Conservation (phyloP, 2,329 filamentous ascomycete species). For the Scolecobasidium constrictum region DNA sequence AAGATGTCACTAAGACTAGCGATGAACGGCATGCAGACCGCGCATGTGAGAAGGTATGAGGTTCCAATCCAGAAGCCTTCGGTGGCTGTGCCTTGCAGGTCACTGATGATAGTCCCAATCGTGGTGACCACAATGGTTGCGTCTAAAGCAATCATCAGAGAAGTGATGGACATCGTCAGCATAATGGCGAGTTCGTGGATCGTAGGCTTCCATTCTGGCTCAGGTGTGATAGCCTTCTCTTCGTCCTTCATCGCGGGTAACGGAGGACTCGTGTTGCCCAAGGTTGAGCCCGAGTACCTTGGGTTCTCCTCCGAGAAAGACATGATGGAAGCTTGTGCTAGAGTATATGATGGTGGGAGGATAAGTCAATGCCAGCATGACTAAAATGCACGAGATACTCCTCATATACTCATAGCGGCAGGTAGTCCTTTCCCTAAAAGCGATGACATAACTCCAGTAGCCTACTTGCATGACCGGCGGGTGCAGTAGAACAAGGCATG, state of each 20-base stretch:
- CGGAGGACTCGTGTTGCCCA: no score
- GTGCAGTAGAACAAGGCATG: no score
- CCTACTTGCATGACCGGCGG: no score
- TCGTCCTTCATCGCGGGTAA: background rate
- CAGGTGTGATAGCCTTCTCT: background rate
- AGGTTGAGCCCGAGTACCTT: no score
- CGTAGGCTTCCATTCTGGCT: conserved; percentile 8
- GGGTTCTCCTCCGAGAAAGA: no score
- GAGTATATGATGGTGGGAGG: no score
- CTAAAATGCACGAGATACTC: no score
- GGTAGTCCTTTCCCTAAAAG: no score
- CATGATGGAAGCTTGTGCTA: no score
- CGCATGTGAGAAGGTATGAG: conserved; percentile 55
- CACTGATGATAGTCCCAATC: background rate
- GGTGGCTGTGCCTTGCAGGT: conserved; percentile 41
- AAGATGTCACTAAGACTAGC: conserved; percentile 36
- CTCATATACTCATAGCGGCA: no score
- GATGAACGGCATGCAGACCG: conserved; percentile 45
- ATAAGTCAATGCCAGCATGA: no score
- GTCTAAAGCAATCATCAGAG: conserved; percentile 6
- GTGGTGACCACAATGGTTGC: conserved; percentile 7
- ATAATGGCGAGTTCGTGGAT: conserved; percentile 6
- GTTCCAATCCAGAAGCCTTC: conserved; percentile 64
- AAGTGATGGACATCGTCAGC: background rate
- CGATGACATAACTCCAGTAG: no score